Conservation (phyloP, 805 yeast species). For the Pichia membranifaciens region DNA sequence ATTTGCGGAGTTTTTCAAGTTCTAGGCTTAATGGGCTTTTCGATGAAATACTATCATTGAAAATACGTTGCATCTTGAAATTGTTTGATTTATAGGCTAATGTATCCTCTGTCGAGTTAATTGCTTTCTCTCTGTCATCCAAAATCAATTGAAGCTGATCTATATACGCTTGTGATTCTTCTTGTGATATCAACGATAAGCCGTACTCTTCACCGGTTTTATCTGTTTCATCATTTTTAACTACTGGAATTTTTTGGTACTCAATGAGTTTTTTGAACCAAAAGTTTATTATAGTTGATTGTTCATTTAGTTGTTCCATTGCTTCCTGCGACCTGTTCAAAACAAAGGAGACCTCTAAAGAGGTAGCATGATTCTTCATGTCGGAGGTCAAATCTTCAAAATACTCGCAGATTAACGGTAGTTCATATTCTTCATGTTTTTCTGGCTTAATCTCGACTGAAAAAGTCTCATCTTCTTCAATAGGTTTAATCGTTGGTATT, state of each 20-base stretch:
- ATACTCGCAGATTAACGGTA: slow-evolving; percentile 10
- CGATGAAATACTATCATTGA: background rate
- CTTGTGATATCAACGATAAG: slow-evolving; percentile 69
- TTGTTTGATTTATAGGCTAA: background rate
- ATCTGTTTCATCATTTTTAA: slow-evolving; percentile 18
- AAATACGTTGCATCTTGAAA: slow-evolving; percentile 3
- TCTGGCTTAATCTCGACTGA: background rate
- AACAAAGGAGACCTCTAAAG: slow-evolving; percentile 20
- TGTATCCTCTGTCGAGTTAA: slow-evolving; percentile 27
- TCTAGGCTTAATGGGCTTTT: background rate
- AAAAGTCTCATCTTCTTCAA: background rate
- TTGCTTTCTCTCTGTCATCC: slow-evolving; percentile 36
- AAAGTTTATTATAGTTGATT: slow-evolving; percentile 43
- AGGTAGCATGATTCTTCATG: slow-evolving; percentile 8
- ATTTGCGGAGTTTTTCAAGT: slow-evolving; percentile 25
- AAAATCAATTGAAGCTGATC: slow-evolving; percentile 46
- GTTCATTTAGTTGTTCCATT: slow-evolving; percentile 40
- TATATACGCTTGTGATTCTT: slow-evolving; percentile 53
- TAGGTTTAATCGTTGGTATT: slow-evolving; percentile 1
- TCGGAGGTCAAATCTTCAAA: slow-evolving; percentile 1
- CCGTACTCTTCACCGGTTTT: slow-evolving; percentile 73
- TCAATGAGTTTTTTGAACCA: slow-evolving; percentile 43
- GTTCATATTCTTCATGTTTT: background rate
- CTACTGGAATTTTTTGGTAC: slow-evolving; percentile 45
- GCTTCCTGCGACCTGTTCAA: slow-evolving; percentile 24